phyloP scores from a whole-genome alignment of 495 filamentous ascomycete genomes.

The Clavariopsis aquatica region DNA sequence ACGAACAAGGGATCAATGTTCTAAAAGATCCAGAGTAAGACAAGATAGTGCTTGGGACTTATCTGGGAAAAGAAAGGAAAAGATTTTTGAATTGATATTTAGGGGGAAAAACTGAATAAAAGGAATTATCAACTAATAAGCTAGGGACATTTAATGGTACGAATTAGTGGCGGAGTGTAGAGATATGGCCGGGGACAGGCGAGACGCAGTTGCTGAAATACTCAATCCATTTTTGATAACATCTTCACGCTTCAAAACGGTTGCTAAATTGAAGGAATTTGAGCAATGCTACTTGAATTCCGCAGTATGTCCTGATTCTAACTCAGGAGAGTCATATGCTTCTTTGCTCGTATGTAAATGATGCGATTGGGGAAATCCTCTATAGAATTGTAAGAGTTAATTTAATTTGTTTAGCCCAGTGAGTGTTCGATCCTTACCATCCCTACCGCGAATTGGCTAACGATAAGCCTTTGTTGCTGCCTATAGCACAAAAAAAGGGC shows the following conservation, averaged over 20 bases:
- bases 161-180: conserved; percentile 10
- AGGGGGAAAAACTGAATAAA: no score
- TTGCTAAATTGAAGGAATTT: not conserved
- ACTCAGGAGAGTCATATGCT: not conserved
- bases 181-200: conserved; percentile 16
- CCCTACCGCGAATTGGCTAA: not conserved
- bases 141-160: conserved; percentile 14
- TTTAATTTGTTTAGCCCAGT: not conserved
- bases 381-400: not conserved
- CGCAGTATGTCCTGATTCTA: not conserved
- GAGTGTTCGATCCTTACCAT: conserved; percentile 6
- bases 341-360: no score
- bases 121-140: conserved; percentile 16
- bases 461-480: not conserved
- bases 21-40: no score
- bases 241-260: not conserved
- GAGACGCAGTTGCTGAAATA: not conserved
- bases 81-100: conserved; percentile 17
- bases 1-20: no score
- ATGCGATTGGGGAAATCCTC: not conserved
- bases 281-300: not conserved
- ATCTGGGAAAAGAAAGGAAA: not conserved
- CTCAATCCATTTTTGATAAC: not conserved
- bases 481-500: not conserved
- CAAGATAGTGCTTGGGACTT: not conserved